These are phyloP conservation scores for Suillus luteus DNA, from an alignment of 768 basidiomycete genomes.

Conservation along the genomic window DNA sequence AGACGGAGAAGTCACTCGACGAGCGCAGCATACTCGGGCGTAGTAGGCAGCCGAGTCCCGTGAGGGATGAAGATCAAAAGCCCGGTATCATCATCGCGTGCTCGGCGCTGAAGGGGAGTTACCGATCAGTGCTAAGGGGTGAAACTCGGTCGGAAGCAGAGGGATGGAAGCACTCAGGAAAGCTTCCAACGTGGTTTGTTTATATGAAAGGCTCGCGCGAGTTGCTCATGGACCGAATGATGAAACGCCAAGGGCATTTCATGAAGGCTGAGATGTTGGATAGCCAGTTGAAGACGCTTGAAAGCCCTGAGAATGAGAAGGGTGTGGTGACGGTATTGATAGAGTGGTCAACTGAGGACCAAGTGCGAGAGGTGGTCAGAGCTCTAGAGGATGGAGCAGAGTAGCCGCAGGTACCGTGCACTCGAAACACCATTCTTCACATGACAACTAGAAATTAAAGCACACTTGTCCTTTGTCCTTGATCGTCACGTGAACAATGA, in stretches of 20 bases:
- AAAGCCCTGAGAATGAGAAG: constrained; percentile 67
- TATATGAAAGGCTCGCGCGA: constrained; percentile 66
- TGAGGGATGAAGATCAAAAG: constrained; percentile 10
- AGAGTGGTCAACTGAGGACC: constrained; percentile 53
- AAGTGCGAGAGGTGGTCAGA: constrained; percentile 46
- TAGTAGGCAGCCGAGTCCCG: constrained; percentile 4
- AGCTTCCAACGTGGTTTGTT: constrained; percentile 73
- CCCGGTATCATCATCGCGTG: constrained; percentile 81
- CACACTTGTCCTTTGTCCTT: too few species aligned
- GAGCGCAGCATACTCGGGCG: neutral
- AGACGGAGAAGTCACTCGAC: constrained; percentile 12
- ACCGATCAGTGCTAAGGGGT: constrained; percentile 80
- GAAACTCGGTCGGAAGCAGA: constrained; percentile 14
- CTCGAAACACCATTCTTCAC: too few species aligned
- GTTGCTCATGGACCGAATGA: constrained; percentile 64
- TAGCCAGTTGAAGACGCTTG: constrained; percentile 72
- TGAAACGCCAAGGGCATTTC: constrained; percentile 68
- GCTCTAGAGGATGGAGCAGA: neutral
- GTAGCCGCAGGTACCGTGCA: too few species aligned
- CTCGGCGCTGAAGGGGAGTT: constrained; percentile 79
- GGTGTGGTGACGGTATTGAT: constrained; percentile 65
- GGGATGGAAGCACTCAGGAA: constrained; percentile 25
- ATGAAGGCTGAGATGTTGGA: constrained; percentile 85
- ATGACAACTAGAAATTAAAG: too few species aligned
- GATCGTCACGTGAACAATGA: too few species aligned